Conservation (phyloP, 2,329 filamentous ascomycete species). For the Pseudopithomyces maydicus region DNA sequence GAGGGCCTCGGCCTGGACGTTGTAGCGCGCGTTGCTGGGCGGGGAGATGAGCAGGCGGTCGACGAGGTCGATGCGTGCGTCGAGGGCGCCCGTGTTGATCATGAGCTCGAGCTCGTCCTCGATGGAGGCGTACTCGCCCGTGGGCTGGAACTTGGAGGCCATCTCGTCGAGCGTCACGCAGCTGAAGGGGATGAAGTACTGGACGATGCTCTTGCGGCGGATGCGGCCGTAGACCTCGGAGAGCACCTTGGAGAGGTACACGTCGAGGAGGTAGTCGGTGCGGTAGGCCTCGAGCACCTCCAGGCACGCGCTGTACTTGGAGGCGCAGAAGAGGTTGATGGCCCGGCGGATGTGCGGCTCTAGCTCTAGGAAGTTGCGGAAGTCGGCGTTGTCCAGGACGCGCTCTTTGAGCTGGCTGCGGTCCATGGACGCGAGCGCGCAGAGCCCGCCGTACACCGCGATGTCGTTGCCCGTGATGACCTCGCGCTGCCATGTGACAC, state of each 20-base stretch:
- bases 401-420: slow-evolving; percentile 72
- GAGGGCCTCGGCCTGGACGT: slow-evolving; percentile 73
- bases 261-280: slow-evolving; percentile 86
- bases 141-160: slow-evolving; percentile 73
- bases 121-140: slow-evolving; percentile 56
- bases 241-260: slow-evolving; percentile 80
- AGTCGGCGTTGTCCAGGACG: slow-evolving; percentile 84
- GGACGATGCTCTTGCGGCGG: slow-evolving; percentile 87
- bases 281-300: slow-evolving; percentile 80
- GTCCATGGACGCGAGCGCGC: slow-evolving; percentile 88
- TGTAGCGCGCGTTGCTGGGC: slow-evolving; percentile 66
- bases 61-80: slow-evolving; percentile 84
- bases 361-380: slow-evolving; percentile 86
- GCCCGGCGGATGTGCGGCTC: slow-evolving; percentile 94
- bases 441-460: slow-evolving; percentile 87
- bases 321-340: slow-evolving; percentile 85
- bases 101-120: slow-evolving; percentile 77
- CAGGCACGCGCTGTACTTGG: slow-evolving; percentile 85
- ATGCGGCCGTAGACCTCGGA: slow-evolving; percentile 72
- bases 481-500: slow-evolving; percentile 66
- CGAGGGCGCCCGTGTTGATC: slow-evolving; percentile 73
- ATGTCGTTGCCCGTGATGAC: slow-evolving; percentile 85
- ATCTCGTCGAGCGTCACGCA: slow-evolving; percentile 82
- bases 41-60: slow-evolving; percentile 78
- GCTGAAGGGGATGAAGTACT: slow-evolving; percentile 91